Percentiles rank a stretch among this genome's conserved stretches.
Conservation (phyloP, 305 asterid genomes). For the Fraxinus floribunda region DNA sequence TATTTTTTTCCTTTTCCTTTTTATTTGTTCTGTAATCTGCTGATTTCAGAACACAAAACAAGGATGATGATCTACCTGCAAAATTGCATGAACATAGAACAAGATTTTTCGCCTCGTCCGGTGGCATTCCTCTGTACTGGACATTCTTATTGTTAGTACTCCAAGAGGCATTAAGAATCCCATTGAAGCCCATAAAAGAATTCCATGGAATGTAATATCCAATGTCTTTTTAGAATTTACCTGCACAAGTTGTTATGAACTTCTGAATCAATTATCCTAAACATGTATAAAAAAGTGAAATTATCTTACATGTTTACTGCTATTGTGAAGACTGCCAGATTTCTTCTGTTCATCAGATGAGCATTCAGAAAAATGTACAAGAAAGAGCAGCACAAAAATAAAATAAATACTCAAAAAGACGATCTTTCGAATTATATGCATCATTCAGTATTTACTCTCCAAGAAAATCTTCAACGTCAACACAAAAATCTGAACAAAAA, state of each 20-base stretch:
- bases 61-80: slow-evolving; percentile 48
- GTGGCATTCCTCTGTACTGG: slow-evolving; percentile 42
- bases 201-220: slow-evolving; percentile 66
- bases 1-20: neutral
- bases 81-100: slow-evolving; percentile 59
- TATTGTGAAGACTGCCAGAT: slow-evolving; percentile 21
- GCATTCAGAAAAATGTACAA: slow-evolving; percentile 37
- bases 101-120: slow-evolving; percentile 41
- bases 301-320: slow-evolving; percentile 33
- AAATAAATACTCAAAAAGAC: slow-evolving; percentile 10
- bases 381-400: slow-evolving; percentile 29
- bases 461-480: slow-evolving; percentile 7
- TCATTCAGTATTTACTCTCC: slow-evolving; percentile 13
- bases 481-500: slow-evolving; percentile 2
- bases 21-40: neutral
- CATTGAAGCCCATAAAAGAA: slow-evolving; percentile 73
- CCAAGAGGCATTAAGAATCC: slow-evolving; percentile 78
- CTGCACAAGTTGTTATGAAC: slow-evolving; percentile 32
- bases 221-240: slow-evolving; percentile 39
- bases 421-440: slow-evolving; percentile 26
- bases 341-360: slow-evolving; percentile 27
- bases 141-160: slow-evolving; percentile 59
- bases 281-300: neutral
- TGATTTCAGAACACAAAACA: neutral
- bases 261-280: neutral